Evolutionary conservation across 129 eudicot species (phyloP), one percentile per base, ranked within the genome.

Genomic region (Saposhnikovia divaricata): DNA sequence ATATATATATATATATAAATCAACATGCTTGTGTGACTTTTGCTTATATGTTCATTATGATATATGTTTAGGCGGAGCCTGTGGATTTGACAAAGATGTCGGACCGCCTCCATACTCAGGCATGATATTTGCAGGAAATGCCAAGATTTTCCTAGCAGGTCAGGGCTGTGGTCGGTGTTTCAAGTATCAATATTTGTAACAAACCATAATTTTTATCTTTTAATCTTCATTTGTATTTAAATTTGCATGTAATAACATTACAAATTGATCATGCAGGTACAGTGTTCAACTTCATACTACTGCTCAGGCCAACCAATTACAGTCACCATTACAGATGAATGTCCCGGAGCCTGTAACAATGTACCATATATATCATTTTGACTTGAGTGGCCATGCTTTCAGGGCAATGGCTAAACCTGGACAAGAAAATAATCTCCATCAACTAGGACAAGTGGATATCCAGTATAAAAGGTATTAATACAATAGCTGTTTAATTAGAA

Each of bases 381-480:
- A 76, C 38, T 48, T 76, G 0, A 76, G 79, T 34, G 79, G 79
- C 4, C 57, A 23, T 34, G 46, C 79, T 51, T 31, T 76, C 40
- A n/a, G n/a, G n/a, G n/a, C n/a, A n/a, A n/a, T n/a, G n/a, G n/a
- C n/a, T n/a, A n/a, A n/a, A n/a, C n/a, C n/a, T n/a, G 79, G 79
- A 5, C 44, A 76, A 63, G 79, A 25, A 14, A 25, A 76, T 34
- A 12, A 31, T 14, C 79, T 76, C 11, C 79, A 69, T 6, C 57
- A 76, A 10, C 15, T 15, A 3, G 79, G 69, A 18, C 31, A 23
- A 23, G 21, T 76, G 6, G 42, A 76, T 31, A 51, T 76, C 1
- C 46, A 76, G 18, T 51, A 14, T 37, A 43, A 14, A 50, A 81
- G 87, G 91, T 88, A 72, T 0, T 23, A 15, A 0, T 19, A 3